These are phyloP conservation scores for Cadophora gregata DNA, from an alignment of 2,329 filamentous ascomycete genomes.

Conservation along the genomic window DNA sequence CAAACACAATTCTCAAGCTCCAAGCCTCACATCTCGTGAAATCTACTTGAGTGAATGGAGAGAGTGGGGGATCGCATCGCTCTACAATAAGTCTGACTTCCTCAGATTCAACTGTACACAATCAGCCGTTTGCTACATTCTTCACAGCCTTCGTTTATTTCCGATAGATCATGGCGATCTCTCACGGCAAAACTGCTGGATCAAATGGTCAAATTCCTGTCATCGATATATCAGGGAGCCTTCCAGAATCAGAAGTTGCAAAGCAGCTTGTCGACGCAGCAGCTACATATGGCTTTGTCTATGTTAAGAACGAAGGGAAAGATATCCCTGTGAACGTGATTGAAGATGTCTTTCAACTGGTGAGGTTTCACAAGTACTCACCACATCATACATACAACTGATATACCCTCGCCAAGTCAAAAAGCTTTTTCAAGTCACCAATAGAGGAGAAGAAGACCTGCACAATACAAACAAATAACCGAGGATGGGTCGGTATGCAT, in stretches of 20 bases:
- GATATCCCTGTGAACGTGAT: conserved; percentile 72
- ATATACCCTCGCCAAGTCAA: conserved; percentile 58
- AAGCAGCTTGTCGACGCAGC: conserved; percentile 80
- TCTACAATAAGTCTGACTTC: background rate
- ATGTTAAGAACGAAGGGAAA: conserved; percentile 76
- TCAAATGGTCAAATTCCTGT: conserved; percentile 67
- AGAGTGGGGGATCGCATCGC: conserved; percentile 4
- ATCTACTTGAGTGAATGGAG: background rate
- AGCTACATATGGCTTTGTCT: conserved; percentile 85
- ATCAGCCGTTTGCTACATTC: background rate
- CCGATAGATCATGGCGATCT: background rate
- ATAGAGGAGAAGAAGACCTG: conserved; percentile 75
- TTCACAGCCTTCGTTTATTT: background rate
- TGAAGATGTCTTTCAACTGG: conserved; percentile 74
- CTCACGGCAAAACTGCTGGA: conserved; percentile 3
- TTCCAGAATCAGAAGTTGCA: conserved; percentile 61
- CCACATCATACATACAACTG: background rate
- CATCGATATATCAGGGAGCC: conserved; percentile 75
- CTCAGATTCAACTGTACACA: background rate
- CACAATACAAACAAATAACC: conserved; percentile 77
- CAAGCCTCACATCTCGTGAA: background rate
- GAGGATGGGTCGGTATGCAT: conserved; percentile 88
- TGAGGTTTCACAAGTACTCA: conserved; percentile 49
- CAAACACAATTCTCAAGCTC: background rate
- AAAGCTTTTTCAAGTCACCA: conserved; percentile 74